Conservation (phyloP, 2,329 filamentous ascomycete species). For the Hypoxylon sp. region DNA sequence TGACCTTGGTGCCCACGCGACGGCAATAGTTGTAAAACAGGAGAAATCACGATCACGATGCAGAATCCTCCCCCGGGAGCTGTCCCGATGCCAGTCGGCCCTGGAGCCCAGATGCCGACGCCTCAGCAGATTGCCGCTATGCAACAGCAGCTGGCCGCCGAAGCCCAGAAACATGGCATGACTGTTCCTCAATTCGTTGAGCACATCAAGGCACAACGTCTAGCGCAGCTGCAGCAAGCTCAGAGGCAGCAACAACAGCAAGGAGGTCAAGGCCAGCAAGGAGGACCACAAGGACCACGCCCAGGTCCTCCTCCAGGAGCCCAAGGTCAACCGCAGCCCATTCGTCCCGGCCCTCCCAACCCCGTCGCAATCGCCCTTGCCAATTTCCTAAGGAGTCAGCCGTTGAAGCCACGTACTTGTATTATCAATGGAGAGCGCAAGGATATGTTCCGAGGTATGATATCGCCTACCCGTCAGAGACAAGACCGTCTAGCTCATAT, state of each 20-base stretch:
- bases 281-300: conserved; percentile 53
- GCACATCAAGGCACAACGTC: conserved; percentile 71
- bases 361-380: conserved; percentile 90
- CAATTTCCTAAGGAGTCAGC: conserved; percentile 85
- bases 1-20: background rate
- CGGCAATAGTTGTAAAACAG: background rate
- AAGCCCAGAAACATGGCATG: conserved; percentile 88
- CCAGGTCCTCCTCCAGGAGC: conserved; percentile 53
- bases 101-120: conserved; percentile 67
- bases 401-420: conserved; percentile 89
- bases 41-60: conserved; percentile 41
- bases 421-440: conserved; percentile 97
- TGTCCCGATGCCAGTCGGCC: conserved; percentile 53
- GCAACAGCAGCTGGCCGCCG: conserved; percentile 83
- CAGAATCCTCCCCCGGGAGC: conserved; percentile 48
- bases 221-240: conserved; percentile 60
- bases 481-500: conserved; percentile 33
- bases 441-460: conserved; percentile 93
- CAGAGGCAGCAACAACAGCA: conserved; percentile 61
- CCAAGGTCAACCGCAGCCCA: conserved; percentile 72
- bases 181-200: conserved; percentile 86
- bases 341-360: conserved; percentile 84
- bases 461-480: conserved; percentile 7
- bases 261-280: conserved; percentile 53
- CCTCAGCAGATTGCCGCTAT: conserved; percentile 89